These are phyloP conservation scores for Aureobasidium sp. DNA, from an alignment of 2,329 filamentous ascomycete genomes.

Conservation along the genomic window DNA sequence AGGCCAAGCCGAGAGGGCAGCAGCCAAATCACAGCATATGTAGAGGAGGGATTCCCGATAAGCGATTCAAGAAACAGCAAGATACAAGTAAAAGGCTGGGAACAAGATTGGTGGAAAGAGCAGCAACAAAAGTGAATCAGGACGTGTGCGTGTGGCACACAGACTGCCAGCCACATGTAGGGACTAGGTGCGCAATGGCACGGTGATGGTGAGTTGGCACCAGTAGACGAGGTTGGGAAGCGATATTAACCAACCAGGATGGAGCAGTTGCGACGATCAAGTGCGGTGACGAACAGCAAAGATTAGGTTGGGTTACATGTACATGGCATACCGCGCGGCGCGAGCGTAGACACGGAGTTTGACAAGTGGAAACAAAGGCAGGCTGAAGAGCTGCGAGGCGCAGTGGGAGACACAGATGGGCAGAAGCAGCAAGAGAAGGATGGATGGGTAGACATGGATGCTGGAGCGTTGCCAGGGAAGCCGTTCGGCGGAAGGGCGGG, in stretches of 20 bases:
- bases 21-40: too few species aligned
- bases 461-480: constrained; percentile 7
- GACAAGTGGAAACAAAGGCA: not conserved
- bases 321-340: not conserved
- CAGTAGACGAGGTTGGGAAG: constrained; percentile 6
- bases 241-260: not conserved
- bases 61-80: not conserved
- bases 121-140: not conserved
- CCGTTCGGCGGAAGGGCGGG: not conserved
- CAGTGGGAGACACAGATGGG: not conserved
- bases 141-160: not conserved
- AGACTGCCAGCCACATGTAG: constrained; percentile 3
- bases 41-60: not conserved
- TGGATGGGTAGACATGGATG: constrained; percentile 6
- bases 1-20: not conserved
- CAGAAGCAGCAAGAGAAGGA: not conserved
- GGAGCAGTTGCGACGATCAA: not conserved
- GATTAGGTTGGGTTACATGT: constrained; percentile 13
- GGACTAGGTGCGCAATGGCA: not conserved
- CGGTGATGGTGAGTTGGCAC: constrained; percentile 6
- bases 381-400: not conserved
- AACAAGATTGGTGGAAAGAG: constrained; percentile 1
- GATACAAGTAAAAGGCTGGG: constrained; percentile 5
- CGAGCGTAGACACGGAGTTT: not conserved
- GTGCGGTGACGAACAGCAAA: constrained; percentile 12